phyloP scores from a whole-genome alignment of 352 stramenopile species.

The Pythium monospermum region DNA sequence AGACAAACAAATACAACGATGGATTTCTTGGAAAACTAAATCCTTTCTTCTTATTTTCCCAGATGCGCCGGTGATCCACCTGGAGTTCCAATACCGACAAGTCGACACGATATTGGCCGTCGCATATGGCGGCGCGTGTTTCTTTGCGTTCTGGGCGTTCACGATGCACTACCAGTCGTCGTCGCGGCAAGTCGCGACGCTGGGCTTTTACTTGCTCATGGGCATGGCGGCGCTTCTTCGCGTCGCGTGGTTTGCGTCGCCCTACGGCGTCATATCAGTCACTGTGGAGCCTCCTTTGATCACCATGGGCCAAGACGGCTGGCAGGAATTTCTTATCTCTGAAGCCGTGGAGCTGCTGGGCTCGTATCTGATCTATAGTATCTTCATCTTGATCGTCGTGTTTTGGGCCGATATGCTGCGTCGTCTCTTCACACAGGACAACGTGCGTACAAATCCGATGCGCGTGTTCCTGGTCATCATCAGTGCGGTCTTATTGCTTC shows the following conservation, averaged over 20 bases:
- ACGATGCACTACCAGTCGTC: slow-evolving; percentile 59
- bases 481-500: slow-evolving; percentile 52
- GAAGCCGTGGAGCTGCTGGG: slow-evolving; percentile 89
- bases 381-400: slow-evolving; percentile 97
- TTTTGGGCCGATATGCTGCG: slow-evolving; percentile 98
- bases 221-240: slow-evolving; percentile 56
- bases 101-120: slow-evolving; percentile 75
- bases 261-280: slow-evolving; percentile 66
- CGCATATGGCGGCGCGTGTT: slow-evolving; percentile 67
- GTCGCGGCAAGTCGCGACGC: slow-evolving; percentile 52
- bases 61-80: slow-evolving; percentile 48
- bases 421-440: slow-evolving; percentile 78
- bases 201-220: slow-evolving; percentile 83
- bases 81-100: slow-evolving; percentile 78
- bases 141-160: slow-evolving; percentile 81
- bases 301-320: slow-evolving; percentile 62
- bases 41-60: too few species aligned
- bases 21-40: too few species aligned
- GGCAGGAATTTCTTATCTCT: slow-evolving; percentile 63
- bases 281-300: slow-evolving; percentile 52
- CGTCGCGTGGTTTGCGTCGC: slow-evolving; percentile 69
- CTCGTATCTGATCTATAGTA: slow-evolving; percentile 93
- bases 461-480: slow-evolving; percentile 86
- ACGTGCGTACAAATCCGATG: slow-evolving; percentile 78
- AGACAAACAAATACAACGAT: too few species aligned